phyloP scores from a whole-genome alignment of 169 alveolate genomes.

The Besnoitia besnoiti region DNA sequence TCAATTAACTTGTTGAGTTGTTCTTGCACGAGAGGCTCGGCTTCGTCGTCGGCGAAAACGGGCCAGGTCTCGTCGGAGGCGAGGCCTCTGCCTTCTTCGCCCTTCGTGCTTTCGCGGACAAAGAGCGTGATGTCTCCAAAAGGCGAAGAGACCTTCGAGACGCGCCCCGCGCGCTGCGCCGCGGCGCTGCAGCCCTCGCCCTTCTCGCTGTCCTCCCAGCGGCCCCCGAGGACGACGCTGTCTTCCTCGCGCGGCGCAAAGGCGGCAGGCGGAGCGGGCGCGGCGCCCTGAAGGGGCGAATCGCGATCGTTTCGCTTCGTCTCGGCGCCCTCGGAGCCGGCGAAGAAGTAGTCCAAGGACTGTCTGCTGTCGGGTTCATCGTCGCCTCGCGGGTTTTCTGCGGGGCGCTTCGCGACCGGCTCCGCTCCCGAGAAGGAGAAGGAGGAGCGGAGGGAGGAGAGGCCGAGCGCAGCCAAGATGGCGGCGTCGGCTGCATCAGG shows the following conservation, averaged over 20 bases:
- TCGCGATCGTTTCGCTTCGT: too few relatives aligned
- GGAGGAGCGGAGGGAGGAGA: too few relatives aligned
- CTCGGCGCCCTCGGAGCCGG: too few relatives aligned
- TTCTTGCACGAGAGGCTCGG: constrained; percentile 52
- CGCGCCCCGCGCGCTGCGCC: constrained; percentile 1
- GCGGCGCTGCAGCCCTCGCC: background rate
- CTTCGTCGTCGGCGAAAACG: constrained; percentile 67
- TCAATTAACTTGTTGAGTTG: constrained; percentile 60
- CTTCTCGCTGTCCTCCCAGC: background rate
- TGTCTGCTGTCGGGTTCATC: too few relatives aligned
- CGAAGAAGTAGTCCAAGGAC: too few relatives aligned
- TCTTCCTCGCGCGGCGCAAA: background rate
- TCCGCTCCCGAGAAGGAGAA: too few relatives aligned
- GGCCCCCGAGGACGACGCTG: background rate
- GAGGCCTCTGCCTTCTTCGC: constrained; percentile 28
- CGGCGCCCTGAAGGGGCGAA: background rate
- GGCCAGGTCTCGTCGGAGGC: constrained; percentile 49
- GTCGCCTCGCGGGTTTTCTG: too few relatives aligned
- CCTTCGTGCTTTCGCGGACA: constrained; percentile 27
- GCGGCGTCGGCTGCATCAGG: too few relatives aligned
- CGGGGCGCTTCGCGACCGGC: too few relatives aligned
- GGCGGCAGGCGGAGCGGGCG: background rate
- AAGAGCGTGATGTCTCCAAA: constrained; percentile 64
- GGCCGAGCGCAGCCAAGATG: too few relatives aligned
- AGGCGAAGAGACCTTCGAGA: constrained; percentile 48